Conservation (phyloP, 768 basidiomycete genomes). For the Kwoniella botswanensis region DNA sequence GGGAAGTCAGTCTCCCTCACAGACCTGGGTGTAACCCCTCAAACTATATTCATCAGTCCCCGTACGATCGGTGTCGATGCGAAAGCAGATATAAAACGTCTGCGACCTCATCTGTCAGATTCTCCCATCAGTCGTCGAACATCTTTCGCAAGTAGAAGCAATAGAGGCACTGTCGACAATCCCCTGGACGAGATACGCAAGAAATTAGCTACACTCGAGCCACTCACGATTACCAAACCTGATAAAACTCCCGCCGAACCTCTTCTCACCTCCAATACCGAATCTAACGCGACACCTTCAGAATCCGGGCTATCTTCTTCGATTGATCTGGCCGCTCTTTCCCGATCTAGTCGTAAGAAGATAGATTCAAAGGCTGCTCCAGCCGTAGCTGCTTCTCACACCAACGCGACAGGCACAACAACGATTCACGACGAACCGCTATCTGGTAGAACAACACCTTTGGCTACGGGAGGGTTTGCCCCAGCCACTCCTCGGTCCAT, state of each 20-base stretch:
- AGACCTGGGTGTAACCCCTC: constrained; percentile 85
- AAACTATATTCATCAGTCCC: constrained; percentile 81
- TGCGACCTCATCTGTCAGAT: constrained; percentile 35
- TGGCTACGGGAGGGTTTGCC: constrained; percentile 16
- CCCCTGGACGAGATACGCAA: constrained; percentile 50
- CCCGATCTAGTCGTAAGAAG: constrained; percentile 44
- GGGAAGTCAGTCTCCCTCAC: constrained; percentile 63
- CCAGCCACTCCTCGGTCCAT: constrained; percentile 20
- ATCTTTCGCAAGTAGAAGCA: constrained; percentile 50
- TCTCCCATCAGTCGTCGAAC: constrained; percentile 37
- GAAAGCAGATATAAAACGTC: constrained; percentile 34
- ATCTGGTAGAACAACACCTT: constrained; percentile 79
- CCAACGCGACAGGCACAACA: constrained; percentile 75
- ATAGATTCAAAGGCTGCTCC: constrained; percentile 86
- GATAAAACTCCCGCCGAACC: constrained; percentile 10
- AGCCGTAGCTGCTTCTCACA: constrained; percentile 76
- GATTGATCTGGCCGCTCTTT: constrained; percentile 55
- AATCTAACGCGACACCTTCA: constrained; percentile 67
- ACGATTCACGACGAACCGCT: constrained; percentile 70
- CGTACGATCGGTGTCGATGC: constrained; percentile 44
- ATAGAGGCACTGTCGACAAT: constrained; percentile 42
- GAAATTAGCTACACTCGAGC: constrained; percentile 41
- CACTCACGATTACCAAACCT: constrained; percentile 14
- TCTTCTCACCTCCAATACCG: constrained; percentile 3
- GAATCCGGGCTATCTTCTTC: constrained; percentile 73